Evolutionary conservation across 2,329 filamentous ascomycete species (phyloP), one percentile per base, ranked within the genome.

Genomic region (Golovinomyces cichoracearum): DNA sequence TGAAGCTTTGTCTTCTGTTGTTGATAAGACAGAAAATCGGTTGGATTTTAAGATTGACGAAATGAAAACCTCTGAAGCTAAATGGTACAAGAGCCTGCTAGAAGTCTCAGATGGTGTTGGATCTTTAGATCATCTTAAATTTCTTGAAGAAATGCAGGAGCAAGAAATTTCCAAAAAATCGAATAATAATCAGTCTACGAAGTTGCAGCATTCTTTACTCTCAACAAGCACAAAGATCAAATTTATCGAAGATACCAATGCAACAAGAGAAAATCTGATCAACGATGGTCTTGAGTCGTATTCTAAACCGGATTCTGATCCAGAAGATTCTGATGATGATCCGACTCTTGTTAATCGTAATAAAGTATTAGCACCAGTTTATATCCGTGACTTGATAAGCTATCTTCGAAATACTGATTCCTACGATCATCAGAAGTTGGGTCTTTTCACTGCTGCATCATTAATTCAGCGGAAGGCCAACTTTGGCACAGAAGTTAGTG

Each of bases 241-340:
- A 55, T 54, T 52, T 50, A 58, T 54, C 45, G 60, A 57, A 53
- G 63, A 75, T 19, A 67, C 78, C 42, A 52, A 57, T 17, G 75
- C 80, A 15, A 72, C 85, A 62, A 80, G 84, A 57, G 60, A 85
- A 9, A 67, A 70, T 22, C 70, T 42, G 4, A 66, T 70, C 21
- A 52, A 50, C 9, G 46, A 50, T 29, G 65, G 66, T 12, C 66
- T 95, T 1, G 67, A 75, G 2, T 73, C 83, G 0, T 93, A 94
- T 56, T 73, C 74, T 13, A 94, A 93, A 61, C 83, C 83, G 0
- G 83, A 84, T 57, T 85, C 82, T 1, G 90, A 98, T 55, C 72
- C 76, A 0, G 83, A 92, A 59, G 90, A 98, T 59, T 88, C 84
- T 0, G 85, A 94, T 50, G 86, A 94, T 33, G 92, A 98, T 56